Base-by-base conservation (phyloP, 2,329 filamentous ascomycete genomes). In the Stagonosporopsis vannaccii region DNA sequence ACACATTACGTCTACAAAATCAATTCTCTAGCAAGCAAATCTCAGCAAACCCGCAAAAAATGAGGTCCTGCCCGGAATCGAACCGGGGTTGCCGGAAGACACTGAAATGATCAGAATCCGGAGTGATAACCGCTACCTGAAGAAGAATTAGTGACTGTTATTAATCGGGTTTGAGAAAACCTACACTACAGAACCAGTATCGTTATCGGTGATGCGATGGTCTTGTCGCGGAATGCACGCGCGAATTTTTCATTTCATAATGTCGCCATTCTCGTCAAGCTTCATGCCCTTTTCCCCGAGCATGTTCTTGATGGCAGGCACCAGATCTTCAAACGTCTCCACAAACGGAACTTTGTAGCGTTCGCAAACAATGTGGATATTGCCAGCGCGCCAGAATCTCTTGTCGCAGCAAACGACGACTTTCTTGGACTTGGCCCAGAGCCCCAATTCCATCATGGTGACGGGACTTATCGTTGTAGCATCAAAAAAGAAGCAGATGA, bases 401-500 rank as follows among this genome's bases (percentile, higher is more conserved):
- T 77, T 69, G 1, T 79, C 76, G 42, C 82, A 85, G 37, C 82
- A 81, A 0, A 87, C 85, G 11, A 88, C 73, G 1, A 79, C 76
- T 66, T 81, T 84, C 1, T 73, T 74, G 1, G 73, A 62, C 15
- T 62, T 40, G 2, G 81, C 80, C 43, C 76, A 82, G 4, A 89
- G 72, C 0, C 87, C 87, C 17, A 89, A 71, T 73, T 89, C 87
- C 40, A 89, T 71, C 65, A 89, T 71, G 30, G 82, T 86, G 23
- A 88, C 79, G 1, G 84, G 83, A 7, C 85, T 84, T 42, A 78
- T 74, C 0, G 83, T 85, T 2, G 60, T 73, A 1, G 78, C 75
- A 41, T 84, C 80, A 52, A 88, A 85, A 68, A 83, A 86, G 50
- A 89, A 76, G 22, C 83, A 81, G 6, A 88, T 74, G 5, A 88